Conservation (phyloP, 306 rosid species). For the Comarum palustre region DNA sequence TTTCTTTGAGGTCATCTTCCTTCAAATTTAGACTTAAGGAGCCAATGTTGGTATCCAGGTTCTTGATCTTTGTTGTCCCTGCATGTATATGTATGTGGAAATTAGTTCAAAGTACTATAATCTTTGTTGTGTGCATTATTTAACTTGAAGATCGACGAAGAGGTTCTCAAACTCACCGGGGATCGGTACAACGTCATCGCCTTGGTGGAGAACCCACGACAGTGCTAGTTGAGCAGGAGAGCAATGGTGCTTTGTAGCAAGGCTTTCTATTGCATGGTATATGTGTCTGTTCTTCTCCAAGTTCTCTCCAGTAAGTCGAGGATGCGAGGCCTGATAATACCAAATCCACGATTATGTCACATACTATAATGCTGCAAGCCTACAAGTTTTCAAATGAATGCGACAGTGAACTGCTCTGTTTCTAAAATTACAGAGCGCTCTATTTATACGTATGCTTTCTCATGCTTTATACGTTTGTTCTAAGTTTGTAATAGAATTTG, state of each 20-base stretch:
- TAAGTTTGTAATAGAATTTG: neutral
- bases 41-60: constrained; percentile 47
- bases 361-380: neutral
- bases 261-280: constrained; percentile 41
- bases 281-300: constrained; percentile 42
- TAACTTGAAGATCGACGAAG: neutral
- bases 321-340: constrained; percentile 30
- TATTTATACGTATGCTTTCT: neutral
- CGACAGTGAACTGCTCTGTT: neutral
- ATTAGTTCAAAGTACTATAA: neutral
- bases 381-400: neutral
- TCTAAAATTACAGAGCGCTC: neutral
- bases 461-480: neutral
- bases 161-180: constrained; percentile 31
- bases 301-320: constrained; percentile 43
- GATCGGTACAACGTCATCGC: constrained; percentile 53
- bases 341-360: neutral
- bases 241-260: constrained; percentile 44
- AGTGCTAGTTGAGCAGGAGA: constrained; percentile 65
- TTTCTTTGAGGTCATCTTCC: constrained; percentile 39
- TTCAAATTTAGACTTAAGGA: constrained; percentile 39
- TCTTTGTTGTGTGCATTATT: neutral
- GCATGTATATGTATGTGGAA: neutral
- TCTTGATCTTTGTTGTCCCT: constrained; percentile 11
- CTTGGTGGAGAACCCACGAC: constrained; percentile 66